Evolutionary conservation across 306 rosid genomes (phyloP).

Genomic region (Glycine latifolia): DNA sequence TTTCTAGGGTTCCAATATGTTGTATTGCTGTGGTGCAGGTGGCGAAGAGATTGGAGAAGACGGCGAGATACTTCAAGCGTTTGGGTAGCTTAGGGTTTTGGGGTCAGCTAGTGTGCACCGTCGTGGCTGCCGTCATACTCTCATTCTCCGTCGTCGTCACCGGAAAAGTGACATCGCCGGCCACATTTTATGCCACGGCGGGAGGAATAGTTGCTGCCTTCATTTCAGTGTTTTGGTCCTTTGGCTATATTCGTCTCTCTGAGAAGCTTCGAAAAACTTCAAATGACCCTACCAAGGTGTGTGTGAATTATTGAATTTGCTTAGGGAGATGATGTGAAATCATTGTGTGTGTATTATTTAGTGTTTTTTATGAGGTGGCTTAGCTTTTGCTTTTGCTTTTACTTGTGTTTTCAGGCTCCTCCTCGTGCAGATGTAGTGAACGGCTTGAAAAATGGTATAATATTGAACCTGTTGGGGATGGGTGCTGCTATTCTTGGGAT

Average conservation of each 20-base stretch:
- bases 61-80: constrained; percentile 92
- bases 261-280: constrained; percentile 84
- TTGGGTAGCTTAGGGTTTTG: constrained; percentile 91
- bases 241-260: constrained; percentile 92
- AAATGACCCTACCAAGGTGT: constrained; percentile 82
- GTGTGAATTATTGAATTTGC: constrained; percentile 26
- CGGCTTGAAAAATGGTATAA: constrained; percentile 82
- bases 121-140: constrained; percentile 90
- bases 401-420: constrained; percentile 77
- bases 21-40: constrained; percentile 62
- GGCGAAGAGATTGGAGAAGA: constrained; percentile 83
- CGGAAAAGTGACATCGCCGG: constrained; percentile 85
- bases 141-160: constrained; percentile 85
- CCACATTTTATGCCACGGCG: constrained; percentile 91
- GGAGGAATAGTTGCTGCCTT: constrained; percentile 93
- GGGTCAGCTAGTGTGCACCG: constrained; percentile 92
- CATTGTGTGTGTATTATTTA: not conserved
- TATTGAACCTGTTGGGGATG: constrained; percentile 83
- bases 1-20: constrained; percentile 37
- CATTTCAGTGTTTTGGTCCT: constrained; percentile 96
- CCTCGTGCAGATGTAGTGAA: constrained; percentile 97
- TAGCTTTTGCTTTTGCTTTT: not conserved
- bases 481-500: constrained; percentile 97
- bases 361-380: constrained; percentile 21
- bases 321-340: not conserved